phyloP scores from a whole-genome alignment of 768 basidiomycete species.

The Psilocybe sp. region DNA sequence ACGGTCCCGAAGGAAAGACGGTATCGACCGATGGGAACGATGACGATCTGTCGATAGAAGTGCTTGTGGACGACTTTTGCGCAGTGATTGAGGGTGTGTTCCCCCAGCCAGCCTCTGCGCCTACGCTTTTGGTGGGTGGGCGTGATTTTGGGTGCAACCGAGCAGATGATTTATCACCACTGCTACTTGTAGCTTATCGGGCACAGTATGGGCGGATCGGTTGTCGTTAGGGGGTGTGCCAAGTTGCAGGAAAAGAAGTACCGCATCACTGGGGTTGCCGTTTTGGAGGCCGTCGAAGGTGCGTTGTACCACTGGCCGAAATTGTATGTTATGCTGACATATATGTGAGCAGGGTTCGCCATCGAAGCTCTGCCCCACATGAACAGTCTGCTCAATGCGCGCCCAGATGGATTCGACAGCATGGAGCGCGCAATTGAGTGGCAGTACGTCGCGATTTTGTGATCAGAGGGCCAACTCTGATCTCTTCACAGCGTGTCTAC shows the following conservation, averaged over 20 bases:
- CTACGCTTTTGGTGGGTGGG: slow-evolving; percentile 67
- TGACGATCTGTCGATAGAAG: slow-evolving; percentile 68
- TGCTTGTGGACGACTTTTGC: slow-evolving; percentile 73
- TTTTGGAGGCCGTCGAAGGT: slow-evolving; percentile 92
- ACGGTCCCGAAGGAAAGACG: slow-evolving; percentile 58
- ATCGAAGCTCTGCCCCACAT: slow-evolving; percentile 92
- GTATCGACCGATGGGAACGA: slow-evolving; percentile 33
- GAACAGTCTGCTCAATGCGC: slow-evolving; percentile 80
- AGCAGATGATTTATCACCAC: not conserved
- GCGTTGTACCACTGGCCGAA: not conserved
- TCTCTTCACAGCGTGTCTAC: slow-evolving; percentile 59
- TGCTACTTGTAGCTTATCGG: slow-evolving; percentile 84
- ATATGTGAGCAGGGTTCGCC: slow-evolving; percentile 65
- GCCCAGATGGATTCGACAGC: slow-evolving; percentile 83
- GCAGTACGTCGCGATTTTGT: slow-evolving; percentile 66
- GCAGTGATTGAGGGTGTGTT: slow-evolving; percentile 68
- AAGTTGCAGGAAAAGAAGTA: slow-evolving; percentile 66
- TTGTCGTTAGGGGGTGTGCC: slow-evolving; percentile 71
- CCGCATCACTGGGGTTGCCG: slow-evolving; percentile 70
- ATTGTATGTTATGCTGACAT: not conserved
- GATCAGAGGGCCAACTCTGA: not conserved
- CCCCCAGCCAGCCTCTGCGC: slow-evolving; percentile 57
- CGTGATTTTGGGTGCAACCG: not conserved
- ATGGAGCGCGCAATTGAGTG: slow-evolving; percentile 88
- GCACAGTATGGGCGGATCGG: slow-evolving; percentile 96